Conservation (phyloP, 495 filamentous ascomycete species). For the Neohortaea acidophila region DNA sequence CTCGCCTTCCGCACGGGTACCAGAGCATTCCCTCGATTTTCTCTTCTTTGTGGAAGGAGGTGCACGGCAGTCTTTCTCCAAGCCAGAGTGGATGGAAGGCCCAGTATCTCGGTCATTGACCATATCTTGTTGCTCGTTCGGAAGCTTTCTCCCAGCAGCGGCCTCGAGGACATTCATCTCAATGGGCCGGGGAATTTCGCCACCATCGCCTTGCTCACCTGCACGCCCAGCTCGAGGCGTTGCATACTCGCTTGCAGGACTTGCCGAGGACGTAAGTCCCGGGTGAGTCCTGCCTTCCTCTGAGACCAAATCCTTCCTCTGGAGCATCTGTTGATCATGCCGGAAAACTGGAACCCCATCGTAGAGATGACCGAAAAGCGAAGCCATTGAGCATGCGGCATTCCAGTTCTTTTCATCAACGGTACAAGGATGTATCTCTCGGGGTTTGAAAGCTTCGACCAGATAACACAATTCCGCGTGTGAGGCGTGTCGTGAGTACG, state of each 20-base stretch:
- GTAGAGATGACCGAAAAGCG: conserved; percentile 60
- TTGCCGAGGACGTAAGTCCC: neutral
- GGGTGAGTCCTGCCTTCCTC: neutral
- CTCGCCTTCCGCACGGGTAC: no score
- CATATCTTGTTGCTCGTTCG: no score
- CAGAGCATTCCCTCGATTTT: no score
- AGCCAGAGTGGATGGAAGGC: no score
- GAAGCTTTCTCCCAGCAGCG: no score
- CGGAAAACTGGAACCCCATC: conserved; percentile 38
- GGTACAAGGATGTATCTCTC: conserved; percentile 74
- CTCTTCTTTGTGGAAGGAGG: no score
- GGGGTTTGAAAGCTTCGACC: conserved; percentile 50
- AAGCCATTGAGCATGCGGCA: conserved; percentile 42
- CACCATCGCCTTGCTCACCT: neutral
- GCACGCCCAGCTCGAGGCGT: neutral
- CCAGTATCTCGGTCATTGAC: no score
- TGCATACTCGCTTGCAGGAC: neutral
- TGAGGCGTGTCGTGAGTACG: conserved; percentile 84
- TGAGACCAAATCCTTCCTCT: neutral
- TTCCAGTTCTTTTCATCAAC: conserved; percentile 50
- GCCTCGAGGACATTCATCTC: no score
- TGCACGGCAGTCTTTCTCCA: no score
- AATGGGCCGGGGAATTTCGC: no score
- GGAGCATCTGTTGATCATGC: conserved; percentile 50
- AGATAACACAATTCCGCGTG: conserved; percentile 64